phyloP scores from a whole-genome alignment of 1,284 basidiomycete species.

The Sporisorium exsertum region DNA sequence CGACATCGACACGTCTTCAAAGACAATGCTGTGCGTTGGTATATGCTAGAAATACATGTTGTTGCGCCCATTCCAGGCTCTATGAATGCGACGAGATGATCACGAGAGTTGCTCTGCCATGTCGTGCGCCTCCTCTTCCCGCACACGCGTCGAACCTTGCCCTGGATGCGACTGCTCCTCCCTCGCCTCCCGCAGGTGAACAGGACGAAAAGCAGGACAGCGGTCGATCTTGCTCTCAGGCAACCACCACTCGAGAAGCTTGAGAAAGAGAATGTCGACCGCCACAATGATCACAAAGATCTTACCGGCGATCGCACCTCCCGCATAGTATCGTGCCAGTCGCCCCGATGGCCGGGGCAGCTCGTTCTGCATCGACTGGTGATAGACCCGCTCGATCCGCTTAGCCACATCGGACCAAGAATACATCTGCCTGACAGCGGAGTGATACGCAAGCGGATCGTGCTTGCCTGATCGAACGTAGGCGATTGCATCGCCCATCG shows the following conservation, averaged over 20 bases:
- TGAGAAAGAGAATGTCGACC: conserved; percentile 82
- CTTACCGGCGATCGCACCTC: conserved; percentile 78
- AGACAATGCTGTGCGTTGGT: neutral
- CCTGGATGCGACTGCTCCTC: neutral
- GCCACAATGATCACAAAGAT: conserved; percentile 83
- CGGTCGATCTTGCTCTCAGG: conserved; percentile 28
- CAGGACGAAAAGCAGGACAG: conserved; percentile 16
- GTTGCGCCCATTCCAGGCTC: neutral
- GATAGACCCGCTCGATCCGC: conserved; percentile 86
- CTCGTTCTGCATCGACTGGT: conserved; percentile 74
- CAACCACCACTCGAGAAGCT: conserved; percentile 74
- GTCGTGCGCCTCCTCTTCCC: conserved; percentile 8
- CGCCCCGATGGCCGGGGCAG: conserved; percentile 45
- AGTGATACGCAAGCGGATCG: conserved; percentile 82
- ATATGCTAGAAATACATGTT: neutral
- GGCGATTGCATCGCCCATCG: conserved; percentile 82
- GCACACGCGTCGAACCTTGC: neutral
- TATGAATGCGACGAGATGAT: neutral
- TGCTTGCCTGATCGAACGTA: conserved; percentile 79
- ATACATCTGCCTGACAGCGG: conserved; percentile 84
- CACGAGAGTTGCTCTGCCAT: conserved; percentile 19
- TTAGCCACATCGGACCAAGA: conserved; percentile 84
- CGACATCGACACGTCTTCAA: neutral
- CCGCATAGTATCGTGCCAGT: conserved; percentile 73
- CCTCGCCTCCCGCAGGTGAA: conserved; percentile 9